Evolutionary conservation across 345 rosid species (phyloP), one percentile per base, ranked within the genome.

Genomic region (Carallia pectinifolia): DNA sequence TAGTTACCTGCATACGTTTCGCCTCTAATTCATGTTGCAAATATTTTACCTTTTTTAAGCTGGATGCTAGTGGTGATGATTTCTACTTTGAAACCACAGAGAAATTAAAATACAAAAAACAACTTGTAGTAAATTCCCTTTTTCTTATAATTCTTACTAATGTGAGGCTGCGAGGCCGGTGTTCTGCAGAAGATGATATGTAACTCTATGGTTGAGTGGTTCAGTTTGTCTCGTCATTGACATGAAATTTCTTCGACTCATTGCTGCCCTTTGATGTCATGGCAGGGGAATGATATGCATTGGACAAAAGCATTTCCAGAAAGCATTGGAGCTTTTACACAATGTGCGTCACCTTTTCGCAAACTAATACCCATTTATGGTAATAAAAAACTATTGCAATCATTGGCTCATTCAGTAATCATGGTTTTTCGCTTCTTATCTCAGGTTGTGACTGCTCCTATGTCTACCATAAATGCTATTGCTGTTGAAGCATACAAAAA

Each of bases 401-500:
- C 19, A 47, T 64, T 66, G 50, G 55, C 61, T 38, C 74, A 18
- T 53, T 63, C 58, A 53, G 33, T 66, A 33, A 74, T 62, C 67
- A 53, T 65, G 34, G 30, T 67, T 48, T 16, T 66, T 64, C 4
- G 8, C 31, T 19, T 56, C 44, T 69, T 66, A 61, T 76, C 37
- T 65, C 78, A 96, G 99, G 98, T 87, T 70, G 91, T 92, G 78
- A 92, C 97, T 62, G 92, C 99, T 76, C 98, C 98, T 40, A 92
- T 90, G 97, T 71, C 82, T 74, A n/a, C 62, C 5, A 72, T 83
- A 76, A 96, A 81, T 82, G 96, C 97, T 55, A 90, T 96, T 67
- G 94, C 96, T 44, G 79, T 90, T 64, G 98, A 96, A 86, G 96
- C 97, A 10, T 90, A 90, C 86, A 90, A 88, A 86, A 96, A 96